Percentiles rank a stretch among this genome's conserved stretches.
Conservation (phyloP, 2,329 filamentous ascomycete species). For the Aspergillus pseudoterreus region DNA sequence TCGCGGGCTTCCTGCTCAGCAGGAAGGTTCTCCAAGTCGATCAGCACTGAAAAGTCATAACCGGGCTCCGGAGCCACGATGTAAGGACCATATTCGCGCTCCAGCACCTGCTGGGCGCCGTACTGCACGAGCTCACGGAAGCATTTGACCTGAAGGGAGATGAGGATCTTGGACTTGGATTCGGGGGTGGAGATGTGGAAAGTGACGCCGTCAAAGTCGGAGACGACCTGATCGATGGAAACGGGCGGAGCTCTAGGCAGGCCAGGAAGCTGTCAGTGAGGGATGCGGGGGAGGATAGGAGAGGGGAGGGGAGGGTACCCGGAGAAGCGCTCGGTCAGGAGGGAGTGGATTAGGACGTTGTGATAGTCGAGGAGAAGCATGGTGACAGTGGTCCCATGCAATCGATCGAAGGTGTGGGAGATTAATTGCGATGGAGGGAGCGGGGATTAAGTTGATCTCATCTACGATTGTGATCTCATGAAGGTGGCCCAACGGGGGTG, state of each 20-base stretch:
- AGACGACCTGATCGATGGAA: slow-evolving; percentile 96
- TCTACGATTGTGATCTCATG: background rate
- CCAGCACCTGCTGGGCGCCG: slow-evolving; percentile 84
- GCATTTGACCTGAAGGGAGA: slow-evolving; percentile 94
- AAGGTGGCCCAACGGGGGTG: background rate
- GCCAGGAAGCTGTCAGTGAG: slow-evolving; percentile 29
- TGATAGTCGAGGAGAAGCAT: slow-evolving; percentile 98
- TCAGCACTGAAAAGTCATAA: slow-evolving; percentile 90
- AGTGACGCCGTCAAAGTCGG: slow-evolving; percentile 97
- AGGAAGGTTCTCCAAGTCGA: slow-evolving; percentile 86
- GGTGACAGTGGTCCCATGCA: slow-evolving; percentile 22
- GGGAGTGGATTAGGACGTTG: slow-evolving; percentile 94
- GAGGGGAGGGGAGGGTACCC: slow-evolving; percentile 53
- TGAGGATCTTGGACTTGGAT: slow-evolving; percentile 85
- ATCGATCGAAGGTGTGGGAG: background rate
- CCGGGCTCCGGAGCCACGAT: slow-evolving; percentile 82
- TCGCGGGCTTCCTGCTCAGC: slow-evolving; percentile 79
- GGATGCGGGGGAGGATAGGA: slow-evolving; percentile 25
- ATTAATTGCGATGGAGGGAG: background rate
- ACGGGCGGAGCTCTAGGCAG: slow-evolving; percentile 68
- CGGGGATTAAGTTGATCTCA: background rate
- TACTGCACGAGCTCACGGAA: slow-evolving; percentile 89
- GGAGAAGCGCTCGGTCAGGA: slow-evolving; percentile 91
- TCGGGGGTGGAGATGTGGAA: slow-evolving; percentile 98
- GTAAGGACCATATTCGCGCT: slow-evolving; percentile 91